Conservation (phyloP, 176 grass and related monocot species). For the Ensete ventricosum region DNA sequence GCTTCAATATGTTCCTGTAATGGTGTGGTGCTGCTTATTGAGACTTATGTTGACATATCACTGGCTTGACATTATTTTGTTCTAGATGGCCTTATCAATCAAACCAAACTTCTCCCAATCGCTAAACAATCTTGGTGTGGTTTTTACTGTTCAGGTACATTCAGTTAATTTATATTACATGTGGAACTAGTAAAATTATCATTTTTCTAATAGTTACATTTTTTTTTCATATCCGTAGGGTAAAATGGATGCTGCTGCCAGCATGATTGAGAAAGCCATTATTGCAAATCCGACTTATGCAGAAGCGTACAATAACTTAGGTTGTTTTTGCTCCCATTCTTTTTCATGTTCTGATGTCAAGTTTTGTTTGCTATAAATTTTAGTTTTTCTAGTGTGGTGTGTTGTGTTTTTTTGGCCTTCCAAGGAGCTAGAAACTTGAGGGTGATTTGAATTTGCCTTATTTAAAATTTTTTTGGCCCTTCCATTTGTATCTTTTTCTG, state of each 20-base stretch:
- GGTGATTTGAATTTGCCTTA: no score
- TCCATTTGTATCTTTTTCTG: no score
- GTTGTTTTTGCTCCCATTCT: constrained; percentile 26
- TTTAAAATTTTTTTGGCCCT: no score
- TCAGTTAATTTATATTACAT: constrained; percentile 17
- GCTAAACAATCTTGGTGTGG: constrained; percentile 96
- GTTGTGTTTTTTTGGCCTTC: background rate
- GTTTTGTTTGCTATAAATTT: background rate
- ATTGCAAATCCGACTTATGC: constrained; percentile 74
- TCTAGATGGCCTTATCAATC: constrained; percentile 92
- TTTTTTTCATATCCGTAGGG: constrained; percentile 31
- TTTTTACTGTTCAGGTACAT: constrained; percentile 93
- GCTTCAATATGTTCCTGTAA: constrained; percentile 10
- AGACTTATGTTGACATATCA: background rate
- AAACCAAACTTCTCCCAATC: constrained; percentile 95
- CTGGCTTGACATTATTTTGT: constrained; percentile 5
- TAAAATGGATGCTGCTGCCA: constrained; percentile 93
- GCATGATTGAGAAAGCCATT: constrained; percentile 97
- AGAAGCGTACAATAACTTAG: constrained; percentile 99
- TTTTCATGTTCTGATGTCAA: background rate
- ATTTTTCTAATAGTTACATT: background rate
- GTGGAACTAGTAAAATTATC: background rate
- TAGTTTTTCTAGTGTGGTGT: background rate
- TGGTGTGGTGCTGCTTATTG: background rate
- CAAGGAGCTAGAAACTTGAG: no score